Conservation (phyloP, 1,284 basidiomycete species). For the Earliella scabrosa region DNA sequence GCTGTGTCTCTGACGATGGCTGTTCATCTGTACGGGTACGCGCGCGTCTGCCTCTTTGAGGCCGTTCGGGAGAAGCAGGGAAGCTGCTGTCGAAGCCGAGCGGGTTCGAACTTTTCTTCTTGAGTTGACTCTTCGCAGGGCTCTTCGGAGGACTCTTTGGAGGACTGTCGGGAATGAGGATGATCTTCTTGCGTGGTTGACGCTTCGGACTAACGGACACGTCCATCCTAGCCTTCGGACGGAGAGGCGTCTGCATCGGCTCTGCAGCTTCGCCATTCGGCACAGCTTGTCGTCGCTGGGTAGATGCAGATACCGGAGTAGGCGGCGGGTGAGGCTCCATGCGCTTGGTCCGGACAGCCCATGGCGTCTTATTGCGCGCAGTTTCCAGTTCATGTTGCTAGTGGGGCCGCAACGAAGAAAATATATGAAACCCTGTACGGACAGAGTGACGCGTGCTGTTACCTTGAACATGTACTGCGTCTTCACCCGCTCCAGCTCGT, state of each 20-base stretch:
- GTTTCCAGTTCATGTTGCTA: constrained; percentile 77
- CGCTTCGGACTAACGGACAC: constrained; percentile 21
- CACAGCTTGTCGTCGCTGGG: constrained; percentile 46
- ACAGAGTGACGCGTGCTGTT: constrained; percentile 18
- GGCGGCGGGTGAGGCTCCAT: constrained; percentile 40
- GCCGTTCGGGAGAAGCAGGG: constrained; percentile 11
- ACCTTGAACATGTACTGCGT: constrained; percentile 76
- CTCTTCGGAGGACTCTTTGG: constrained; percentile 9
- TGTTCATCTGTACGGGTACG: too few species aligned
- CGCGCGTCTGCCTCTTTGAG: constrained; percentile 18
- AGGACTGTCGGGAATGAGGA: constrained; percentile 21
- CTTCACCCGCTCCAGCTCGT: constrained; percentile 70
- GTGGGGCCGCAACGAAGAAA: constrained; percentile 8
- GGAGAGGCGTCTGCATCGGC: constrained; percentile 44
- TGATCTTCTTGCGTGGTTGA: constrained; percentile 12
- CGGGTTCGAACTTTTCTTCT: constrained; percentile 9
- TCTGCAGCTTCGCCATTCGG: constrained; percentile 27
- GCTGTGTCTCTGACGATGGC: too few species aligned
- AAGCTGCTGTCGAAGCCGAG: constrained; percentile 44
- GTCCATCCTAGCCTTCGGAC: constrained; percentile 36
- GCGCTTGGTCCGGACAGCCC: constrained; percentile 47
- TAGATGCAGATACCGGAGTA: constrained; percentile 43
- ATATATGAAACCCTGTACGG: constrained; percentile 2
- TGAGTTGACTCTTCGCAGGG: neutral
- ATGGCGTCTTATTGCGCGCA: constrained; percentile 52